Evolutionary conservation across 2,329 filamentous ascomycete species (phyloP).

Genomic region (Curvularia sp.): DNA sequence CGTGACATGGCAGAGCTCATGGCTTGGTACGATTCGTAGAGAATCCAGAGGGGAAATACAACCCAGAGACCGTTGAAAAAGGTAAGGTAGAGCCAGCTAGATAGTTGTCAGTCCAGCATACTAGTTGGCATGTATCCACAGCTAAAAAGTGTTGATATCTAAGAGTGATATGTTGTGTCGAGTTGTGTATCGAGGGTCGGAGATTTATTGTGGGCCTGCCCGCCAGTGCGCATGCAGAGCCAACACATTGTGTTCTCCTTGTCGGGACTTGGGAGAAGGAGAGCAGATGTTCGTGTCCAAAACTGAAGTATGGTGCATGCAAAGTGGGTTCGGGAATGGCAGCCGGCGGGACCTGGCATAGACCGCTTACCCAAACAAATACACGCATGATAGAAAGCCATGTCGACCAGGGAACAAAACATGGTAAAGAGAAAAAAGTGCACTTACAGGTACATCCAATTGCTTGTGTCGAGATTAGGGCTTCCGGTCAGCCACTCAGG

Average conservation of each 20-base stretch:
- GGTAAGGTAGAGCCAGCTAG: constrained; percentile 65
- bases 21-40: constrained; percentile 60
- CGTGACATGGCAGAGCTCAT: constrained; percentile 49
- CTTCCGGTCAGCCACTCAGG: constrained; percentile 69
- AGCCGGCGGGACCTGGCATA: constrained; percentile 1
- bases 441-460: constrained; percentile 64
- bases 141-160: constrained; percentile 1
- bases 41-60: constrained; percentile 63
- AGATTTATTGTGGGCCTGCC: constrained; percentile 27
- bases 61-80: constrained; percentile 73
- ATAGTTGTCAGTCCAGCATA: constrained; percentile 9
- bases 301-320: background rate
- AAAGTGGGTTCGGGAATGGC: background rate
- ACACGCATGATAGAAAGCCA: constrained; percentile 2
- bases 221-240: constrained; percentile 24
- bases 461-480: constrained; percentile 63
- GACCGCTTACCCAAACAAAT: background rate
- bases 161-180: background rate
- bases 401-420: background rate
- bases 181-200: constrained; percentile 2
- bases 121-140: background rate
- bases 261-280: constrained; percentile 8
- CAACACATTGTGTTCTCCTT: constrained; percentile 20
- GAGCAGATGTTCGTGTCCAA: background rate
- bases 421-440: constrained; percentile 3